Base-by-base conservation (phyloP, 768 basidiomycete species). In the Kwoniella dejecticola region DNA sequence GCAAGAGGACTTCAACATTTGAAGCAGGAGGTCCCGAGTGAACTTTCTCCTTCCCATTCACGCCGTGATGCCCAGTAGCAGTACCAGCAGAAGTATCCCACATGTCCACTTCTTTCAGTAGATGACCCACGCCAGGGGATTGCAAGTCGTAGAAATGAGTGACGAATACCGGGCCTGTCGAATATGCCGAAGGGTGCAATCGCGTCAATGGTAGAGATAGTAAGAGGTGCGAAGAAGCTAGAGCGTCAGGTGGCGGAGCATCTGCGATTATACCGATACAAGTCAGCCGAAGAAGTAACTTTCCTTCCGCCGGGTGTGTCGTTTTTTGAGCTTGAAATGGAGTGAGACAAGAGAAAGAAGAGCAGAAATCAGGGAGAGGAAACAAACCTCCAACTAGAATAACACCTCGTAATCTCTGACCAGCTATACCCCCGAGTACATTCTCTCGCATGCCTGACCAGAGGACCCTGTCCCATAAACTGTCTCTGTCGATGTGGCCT, bases 141-240 rank as follows among this genome's bases (percentile, higher is more conserved):
- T 96, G 93, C 24, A 96, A 77, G 75, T 97, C 93, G 55, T 90
- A 84, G 7, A 89, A 86, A 71, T 94, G 89, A 7, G 89, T 85
- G 5, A 89, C 89, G 45, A 93, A 83, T 27, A 94, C 78, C 0
- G 93, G 93, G 2, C 87, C 91, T 1, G 87, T 82, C 21, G 87
- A 86, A 38, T 85, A 48, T 4, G 79, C 3, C 83, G 83, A 77
- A 87, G 86, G 8, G 81, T 83, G 72, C 83, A 85, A 0, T 81
- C 81, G 72, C 52, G 92, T 84, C 24, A 91, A 71, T 0, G 91
- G 90, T 4, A 93, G 80, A 4, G 89, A 90, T 23, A 94, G 81
- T 10, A 88, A 86, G 57, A 90, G 82, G 31, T 90, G 85, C 2
- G 89, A 83, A 0, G 87, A 84, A 36, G 48, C 67, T 0, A 72